Conservation (phyloP, 176 grass and related monocot species). For the Ensete ventricosum region DNA sequence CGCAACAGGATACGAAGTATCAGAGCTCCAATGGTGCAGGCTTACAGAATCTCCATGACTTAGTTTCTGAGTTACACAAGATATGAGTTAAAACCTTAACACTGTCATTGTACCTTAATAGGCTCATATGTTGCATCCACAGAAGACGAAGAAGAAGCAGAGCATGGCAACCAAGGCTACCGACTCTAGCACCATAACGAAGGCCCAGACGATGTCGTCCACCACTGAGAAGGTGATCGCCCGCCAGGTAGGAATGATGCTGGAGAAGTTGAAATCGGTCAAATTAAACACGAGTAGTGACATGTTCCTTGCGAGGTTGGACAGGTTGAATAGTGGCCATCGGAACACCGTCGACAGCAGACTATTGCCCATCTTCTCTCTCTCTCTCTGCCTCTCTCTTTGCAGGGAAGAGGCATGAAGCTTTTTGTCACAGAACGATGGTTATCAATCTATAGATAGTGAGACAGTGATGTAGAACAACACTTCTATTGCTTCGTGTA, state of each 20-base stretch:
- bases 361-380: slow-evolving; percentile 33
- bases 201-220: slow-evolving; percentile 53
- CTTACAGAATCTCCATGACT: too few species aligned
- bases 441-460: too few species aligned
- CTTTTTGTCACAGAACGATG: too few species aligned
- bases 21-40: too few species aligned
- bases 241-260: slow-evolving; percentile 24
- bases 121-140: slow-evolving; percentile 53
- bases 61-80: too few species aligned
- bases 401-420: too few species aligned
- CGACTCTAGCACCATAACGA: slow-evolving; percentile 63
- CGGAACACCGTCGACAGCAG: slow-evolving; percentile 48
- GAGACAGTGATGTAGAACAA: too few species aligned
- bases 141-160: slow-evolving; percentile 82
- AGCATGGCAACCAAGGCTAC: slow-evolving; percentile 61
- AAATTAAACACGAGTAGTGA: too few species aligned
- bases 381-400: neutral
- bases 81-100: too few species aligned
- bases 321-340: slow-evolving; percentile 28
- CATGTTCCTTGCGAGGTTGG: neutral
- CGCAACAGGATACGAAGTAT: too few species aligned
- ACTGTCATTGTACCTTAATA: too few species aligned
- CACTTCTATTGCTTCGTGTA: too few species aligned
- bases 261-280: slow-evolving; percentile 11
- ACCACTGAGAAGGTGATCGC: slow-evolving; percentile 36